Evolutionary conservation across 495 filamentous ascomycete genomes (phyloP), one percentile per base, ranked within the genome.

Genomic region (Lasiosphaeria hispida): DNA sequence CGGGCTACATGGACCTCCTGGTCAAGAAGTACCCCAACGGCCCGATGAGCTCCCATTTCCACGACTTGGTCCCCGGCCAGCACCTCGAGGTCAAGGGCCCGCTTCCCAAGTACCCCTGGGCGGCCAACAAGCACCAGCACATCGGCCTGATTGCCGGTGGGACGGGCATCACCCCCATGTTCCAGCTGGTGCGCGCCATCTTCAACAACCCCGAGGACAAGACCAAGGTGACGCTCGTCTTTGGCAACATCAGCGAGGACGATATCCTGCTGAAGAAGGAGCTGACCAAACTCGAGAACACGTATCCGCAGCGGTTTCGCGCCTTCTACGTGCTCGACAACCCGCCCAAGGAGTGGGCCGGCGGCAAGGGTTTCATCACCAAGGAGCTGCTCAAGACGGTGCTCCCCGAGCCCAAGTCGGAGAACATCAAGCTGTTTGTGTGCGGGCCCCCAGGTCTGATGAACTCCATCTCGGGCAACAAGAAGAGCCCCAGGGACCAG

Each of bases 171-270:
- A 93, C 93, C 36, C 94, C 94, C 34, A 81, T 84, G 79, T 96
- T 87, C 79, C 94, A 98, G 82, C 83, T 98, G 36, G 75, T 80
- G 51, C 82, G 88, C 15, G 78, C 86, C 48, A 96, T 97, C 78
- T 94, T 96, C 85, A 89, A 86, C 75, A 96, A 96, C 82, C 93
- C 93, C 42, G 85, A 92, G 30, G 93, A 96, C 78, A 88, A 89
- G 83, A 96, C 93, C 66, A 96, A 96, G 80, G 90, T 97, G 34
- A 96, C 92, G 15, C 83, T 97, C 11, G 84, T 97, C 13, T 96
- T 92, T 70, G 92, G 90, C 62, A 96, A 96, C 72, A 74, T 96
- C 47, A 78, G 67, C 18, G 89, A 96, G 75, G 83, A 91, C 39
- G 92, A 97, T 65, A 92, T 96, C 55, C 80, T 97, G 30, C 75